Base-by-base conservation (phyloP, 1,139 yeast genomes). In the Oligophagozyma castellii region DNA sequence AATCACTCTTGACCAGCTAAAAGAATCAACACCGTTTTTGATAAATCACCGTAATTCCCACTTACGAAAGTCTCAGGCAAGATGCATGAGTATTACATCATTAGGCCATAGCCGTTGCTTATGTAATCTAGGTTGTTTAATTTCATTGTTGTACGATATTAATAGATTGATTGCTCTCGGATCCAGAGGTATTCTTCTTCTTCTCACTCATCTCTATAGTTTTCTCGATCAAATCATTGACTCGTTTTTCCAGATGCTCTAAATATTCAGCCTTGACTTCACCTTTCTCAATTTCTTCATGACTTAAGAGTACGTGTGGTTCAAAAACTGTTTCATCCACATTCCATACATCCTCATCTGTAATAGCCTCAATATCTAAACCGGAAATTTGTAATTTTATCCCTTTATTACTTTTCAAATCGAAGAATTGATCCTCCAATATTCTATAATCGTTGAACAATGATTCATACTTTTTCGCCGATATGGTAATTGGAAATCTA, bases 351-450 rank as follows among this genome's bases (percentile, higher is more conserved):
- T 38, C 39, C 34, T 51, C 53, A 8, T 49, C 42, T 12, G 48
- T 33, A 11, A 53, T 28, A 7, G 34, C 29, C 8, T 32, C 32
- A 24, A 53, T 44, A 14, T 39, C 48, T 4, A 36, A 37, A 11
- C 38, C 36, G 3, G 40, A 35, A 5, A 51, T 46, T 22, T 39
- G 40, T 16, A 53, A 30, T 24, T 46, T 43, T 23, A 38, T 50
- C n/a, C 51, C 47, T 35, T 51, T 53, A 31, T 53, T 53, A 29
- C 55, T 51, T 28, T 51, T 51, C 26, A 51, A 35, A 23, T 48
- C 50, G 21, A 53, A 50, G 30, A 53, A 53, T 27, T 44, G 48
- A 28, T 49, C 51, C 30, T 53, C 57, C 16, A 53, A 31, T 12
- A 43, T 32, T 25, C 43, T 41, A 26, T 49, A 50, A 26, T 46